Evolutionary conservation across 2,329 filamentous ascomycete genomes (phyloP).

Genomic region (Dactylellina drechsleri): DNA sequence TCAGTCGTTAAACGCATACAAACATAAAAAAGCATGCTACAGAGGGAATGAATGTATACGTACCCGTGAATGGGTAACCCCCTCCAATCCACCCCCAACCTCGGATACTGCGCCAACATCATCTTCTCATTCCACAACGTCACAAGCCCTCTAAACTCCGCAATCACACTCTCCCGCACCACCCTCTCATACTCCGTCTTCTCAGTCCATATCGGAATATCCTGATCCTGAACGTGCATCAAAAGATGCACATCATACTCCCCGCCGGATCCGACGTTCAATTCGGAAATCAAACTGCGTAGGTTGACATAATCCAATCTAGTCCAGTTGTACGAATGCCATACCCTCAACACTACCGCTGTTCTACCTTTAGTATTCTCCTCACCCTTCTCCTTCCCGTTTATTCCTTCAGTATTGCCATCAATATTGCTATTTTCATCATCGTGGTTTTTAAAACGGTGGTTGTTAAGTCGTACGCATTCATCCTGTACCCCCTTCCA

Average conservation of each 20-base stretch:
- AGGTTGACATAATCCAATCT: slow-evolving; percentile 84
- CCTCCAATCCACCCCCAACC: slow-evolving; percentile 73
- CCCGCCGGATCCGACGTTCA: slow-evolving; percentile 81
- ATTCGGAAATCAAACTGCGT: slow-evolving; percentile 83
- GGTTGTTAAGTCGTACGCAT: slow-evolving; percentile 72
- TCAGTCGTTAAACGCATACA: too few relatives aligned
- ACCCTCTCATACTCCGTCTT: slow-evolving; percentile 73
- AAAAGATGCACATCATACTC: slow-evolving; percentile 88
- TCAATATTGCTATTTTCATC: slow-evolving; percentile 55
- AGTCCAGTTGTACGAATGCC: slow-evolving; percentile 81
- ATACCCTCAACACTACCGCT: slow-evolving; percentile 82
- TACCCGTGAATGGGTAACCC: slow-evolving; percentile 81
- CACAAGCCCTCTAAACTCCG: slow-evolving; percentile 87
- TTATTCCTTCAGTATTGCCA: slow-evolving; percentile 58
- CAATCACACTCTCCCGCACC: slow-evolving; percentile 75
- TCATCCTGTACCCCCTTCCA: slow-evolving; percentile 69
- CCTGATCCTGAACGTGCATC: slow-evolving; percentile 82
- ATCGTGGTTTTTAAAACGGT: slow-evolving; percentile 65
- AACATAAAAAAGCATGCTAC: too few relatives aligned
- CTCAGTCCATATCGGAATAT: slow-evolving; percentile 81
- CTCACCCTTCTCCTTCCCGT: slow-evolving; percentile 48
- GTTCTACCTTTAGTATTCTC: slow-evolving; percentile 66
- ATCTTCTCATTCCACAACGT: slow-evolving; percentile 94
- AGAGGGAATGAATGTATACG: neutral
- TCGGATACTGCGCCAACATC: slow-evolving; percentile 90